These are phyloP conservation scores for Carex myosuroides DNA, from an alignment of 176 grass and related monocot genomes.

Conservation along the genomic window DNA sequence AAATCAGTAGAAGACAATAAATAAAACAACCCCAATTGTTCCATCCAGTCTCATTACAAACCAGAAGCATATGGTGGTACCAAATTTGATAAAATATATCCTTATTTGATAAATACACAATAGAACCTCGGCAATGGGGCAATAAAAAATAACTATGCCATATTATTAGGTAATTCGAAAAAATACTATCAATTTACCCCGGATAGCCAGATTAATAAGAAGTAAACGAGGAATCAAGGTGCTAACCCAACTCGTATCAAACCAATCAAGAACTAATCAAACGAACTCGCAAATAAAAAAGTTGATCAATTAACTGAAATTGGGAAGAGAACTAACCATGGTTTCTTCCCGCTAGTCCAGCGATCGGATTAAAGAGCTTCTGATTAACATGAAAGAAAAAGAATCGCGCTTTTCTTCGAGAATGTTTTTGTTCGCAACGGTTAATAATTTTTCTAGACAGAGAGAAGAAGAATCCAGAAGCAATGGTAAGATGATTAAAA, in stretches of 20 bases:
- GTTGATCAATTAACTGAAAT: background rate
- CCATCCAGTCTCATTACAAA: background rate
- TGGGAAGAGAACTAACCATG: background rate
- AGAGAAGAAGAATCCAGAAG: background rate
- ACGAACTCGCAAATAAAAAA: background rate
- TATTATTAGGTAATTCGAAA: background rate
- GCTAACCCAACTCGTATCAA: conserved; percentile 1
- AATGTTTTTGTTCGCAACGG: background rate
- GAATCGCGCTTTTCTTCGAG: background rate
- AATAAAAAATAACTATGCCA: background rate
- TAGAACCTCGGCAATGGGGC: background rate
- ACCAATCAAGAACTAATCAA: background rate
- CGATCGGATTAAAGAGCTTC: background rate
- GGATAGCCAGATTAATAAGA: background rate
- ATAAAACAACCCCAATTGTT: background rate
- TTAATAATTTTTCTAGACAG: background rate
- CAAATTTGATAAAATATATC: background rate
- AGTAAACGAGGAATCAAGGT: background rate
- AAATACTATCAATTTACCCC: background rate
- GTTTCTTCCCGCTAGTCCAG: background rate
- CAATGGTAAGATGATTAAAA: background rate
- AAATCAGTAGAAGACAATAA: background rate
- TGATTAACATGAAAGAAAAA: background rate
- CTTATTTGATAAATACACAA: background rate
- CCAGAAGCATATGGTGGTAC: background rate